These are phyloP conservation scores for Trichoderma virens DNA, from an alignment of 495 filamentous ascomycete genomes.

Conservation along the genomic window DNA sequence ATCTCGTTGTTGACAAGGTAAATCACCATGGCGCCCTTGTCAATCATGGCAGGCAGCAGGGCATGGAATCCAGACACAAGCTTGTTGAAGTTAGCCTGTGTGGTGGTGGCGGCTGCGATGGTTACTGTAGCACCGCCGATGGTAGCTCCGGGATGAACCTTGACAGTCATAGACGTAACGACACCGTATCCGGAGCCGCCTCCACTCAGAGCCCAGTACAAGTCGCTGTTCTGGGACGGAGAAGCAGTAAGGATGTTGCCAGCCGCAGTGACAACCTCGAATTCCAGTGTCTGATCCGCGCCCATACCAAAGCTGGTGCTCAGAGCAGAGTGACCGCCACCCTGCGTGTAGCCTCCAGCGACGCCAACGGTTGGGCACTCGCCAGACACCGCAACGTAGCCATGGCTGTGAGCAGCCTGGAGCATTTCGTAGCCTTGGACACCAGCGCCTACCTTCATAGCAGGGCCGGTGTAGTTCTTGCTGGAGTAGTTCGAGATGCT, in stretches of 20 bases:
- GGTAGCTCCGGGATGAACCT: conserved; percentile 23
- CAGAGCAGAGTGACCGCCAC: conserved; percentile 52
- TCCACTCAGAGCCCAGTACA: conserved; percentile 54
- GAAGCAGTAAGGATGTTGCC: conserved; percentile 37
- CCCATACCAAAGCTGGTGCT: conserved; percentile 44
- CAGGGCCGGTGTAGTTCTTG: conserved; percentile 32
- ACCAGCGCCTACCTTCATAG: conserved; percentile 47
- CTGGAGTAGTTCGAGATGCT: conserved; percentile 27
- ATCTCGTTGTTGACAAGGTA: conserved; percentile 1
- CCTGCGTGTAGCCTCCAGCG: conserved; percentile 45
- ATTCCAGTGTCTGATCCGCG: conserved; percentile 52
- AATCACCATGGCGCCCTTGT: conserved; percentile 3
- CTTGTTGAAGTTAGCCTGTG: conserved; percentile 25
- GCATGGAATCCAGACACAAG: conserved; percentile 31
- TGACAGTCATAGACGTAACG: conserved; percentile 39
- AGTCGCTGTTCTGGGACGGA: conserved; percentile 39
- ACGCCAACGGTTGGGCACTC: conserved; percentile 41
- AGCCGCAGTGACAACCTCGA: conserved; percentile 46
- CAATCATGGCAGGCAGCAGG: conserved; percentile 16
- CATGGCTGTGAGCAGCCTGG: conserved; percentile 28
- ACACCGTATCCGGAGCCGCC: conserved; percentile 51
- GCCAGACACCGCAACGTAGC: conserved; percentile 37
- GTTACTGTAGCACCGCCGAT: conserved; percentile 15
- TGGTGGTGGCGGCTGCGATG: conserved; percentile 21
- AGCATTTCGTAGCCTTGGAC: conserved; percentile 42